Base-by-base conservation (phyloP, 345 rosid genomes). In the Populus euphratica region DNA sequence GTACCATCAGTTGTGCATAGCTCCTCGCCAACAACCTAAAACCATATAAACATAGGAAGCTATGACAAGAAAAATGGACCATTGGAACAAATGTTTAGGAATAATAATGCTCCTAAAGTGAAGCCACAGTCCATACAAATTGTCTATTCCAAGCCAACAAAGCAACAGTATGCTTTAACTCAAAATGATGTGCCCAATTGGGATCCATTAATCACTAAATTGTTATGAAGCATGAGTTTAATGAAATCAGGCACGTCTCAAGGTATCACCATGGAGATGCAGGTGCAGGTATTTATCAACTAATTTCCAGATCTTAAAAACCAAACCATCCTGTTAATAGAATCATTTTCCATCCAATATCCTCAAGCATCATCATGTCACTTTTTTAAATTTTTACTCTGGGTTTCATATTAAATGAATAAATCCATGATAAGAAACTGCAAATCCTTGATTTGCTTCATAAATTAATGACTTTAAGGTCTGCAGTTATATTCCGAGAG, bases 11-110 rank as follows among this genome's bases (percentile, higher is more conserved):
- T 78, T 13, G 67, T 82, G 84, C 87, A 85, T 43, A 89, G 84
- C 70, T 89, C 94, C 67, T 87, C 93, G 59, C 80, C 76, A 72
- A 77, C 82, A 83, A 91, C 91, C 99, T 93, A 81, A 56, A 77
- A 70, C 65, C 39, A 61, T 65, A 77, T 12, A 73, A 47, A 68
- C 64, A 50, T 17, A 2, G 0, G n/a, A 67, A 78, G 59, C 72
- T 69, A 75, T 27, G 43, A 69, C 3, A 50, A 50, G 35, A 56
- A 69, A 9, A 33, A 47, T 4, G 39, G 10, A 21, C 14, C 70
- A 65, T 17, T 36, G 43, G 27, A 39, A 12, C 1, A 43, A 20
- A 59, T 20, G 23, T 29, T 29, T 62, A 16, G 3, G 38, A 8
- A 41, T 44, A 13, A 33, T 77, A 17, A 25, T 44, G 33, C 50